Evolutionary conservation across 2,329 filamentous ascomycete genomes (phyloP), one percentile per base, ranked within the genome.

Genomic region (Phoma sp.): DNA sequence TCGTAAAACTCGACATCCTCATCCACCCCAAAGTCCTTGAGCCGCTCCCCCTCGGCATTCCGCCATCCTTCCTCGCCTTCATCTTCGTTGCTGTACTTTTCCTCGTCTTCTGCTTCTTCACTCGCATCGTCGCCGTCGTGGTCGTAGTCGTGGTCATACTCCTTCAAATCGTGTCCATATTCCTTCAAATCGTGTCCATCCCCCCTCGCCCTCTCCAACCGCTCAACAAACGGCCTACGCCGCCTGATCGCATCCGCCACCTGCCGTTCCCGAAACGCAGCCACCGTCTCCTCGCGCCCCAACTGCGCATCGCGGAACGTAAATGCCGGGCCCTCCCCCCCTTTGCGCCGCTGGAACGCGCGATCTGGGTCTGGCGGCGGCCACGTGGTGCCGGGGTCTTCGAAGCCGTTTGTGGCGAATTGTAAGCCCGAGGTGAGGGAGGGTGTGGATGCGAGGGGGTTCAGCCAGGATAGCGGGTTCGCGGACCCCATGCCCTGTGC

Each of bases 11-110:
- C 88, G 0, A 82, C 84, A 13, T 90, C 88, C 66, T 92, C 89
- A 63, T 94, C 91, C 0, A 95, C 90, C 1, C 91, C 91, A 68
- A 88, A 95, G 66, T 95, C 91, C 37, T 84, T 81, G 44, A 95
- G 75, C 31, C 85, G 80, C 68, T 94, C 89, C 1, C 90, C 91
- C 47, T 94, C 90, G 0, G 85, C 81, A 62, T 93, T 94, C 0
- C 82, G 85, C 90, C 90, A 95, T 5, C 78, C 83, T 37, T 82
- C 81, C 65, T 84, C 80, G 5, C 82, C 84, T 81, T 79, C 48
- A 59, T 65, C 46, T 22, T 62, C 50, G 49, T 55, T 55, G 13
- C 64, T 36, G 6, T 65, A 59, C 36, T 49, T 62, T 40, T 36
- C 47, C 37, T 60, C 63, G 2, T 62, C 63, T 22, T 61, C 64